Evolutionary conservation across 1,284 basidiomycete species (phyloP).

Genomic region (Cutaneotrichosporon sp.): DNA sequence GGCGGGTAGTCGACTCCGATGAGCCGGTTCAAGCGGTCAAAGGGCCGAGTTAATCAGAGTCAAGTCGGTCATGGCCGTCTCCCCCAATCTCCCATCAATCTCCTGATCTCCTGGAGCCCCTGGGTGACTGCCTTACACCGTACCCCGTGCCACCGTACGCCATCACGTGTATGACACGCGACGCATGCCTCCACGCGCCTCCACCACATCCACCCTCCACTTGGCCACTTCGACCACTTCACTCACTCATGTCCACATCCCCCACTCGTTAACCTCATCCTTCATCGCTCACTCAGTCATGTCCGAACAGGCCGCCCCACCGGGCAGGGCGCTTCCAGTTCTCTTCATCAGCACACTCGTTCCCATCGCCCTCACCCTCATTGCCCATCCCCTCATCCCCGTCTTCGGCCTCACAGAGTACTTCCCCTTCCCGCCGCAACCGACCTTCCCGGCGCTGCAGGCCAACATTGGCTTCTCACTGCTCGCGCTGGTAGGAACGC

Average conservation of each 20-base stretch:
- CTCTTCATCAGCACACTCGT: slow-evolving; percentile 40
- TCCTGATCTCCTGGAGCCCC: too few relatives aligned
- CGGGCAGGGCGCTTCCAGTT: slow-evolving; percentile 36
- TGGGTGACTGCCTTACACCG: not conserved
- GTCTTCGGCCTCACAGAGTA: slow-evolving; percentile 32
- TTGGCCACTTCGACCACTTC: too few relatives aligned
- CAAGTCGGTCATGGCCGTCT: too few relatives aligned
- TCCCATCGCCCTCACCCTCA: slow-evolving; percentile 42
- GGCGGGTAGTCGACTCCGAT: too few relatives aligned
- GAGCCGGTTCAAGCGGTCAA: not conserved
- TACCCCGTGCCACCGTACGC: too few relatives aligned
- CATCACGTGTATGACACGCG: not conserved
- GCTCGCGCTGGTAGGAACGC: slow-evolving; percentile 70
- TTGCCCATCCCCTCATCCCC: slow-evolving; percentile 45
- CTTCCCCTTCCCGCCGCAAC: slow-evolving; percentile 36
- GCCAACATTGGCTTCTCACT: slow-evolving; percentile 77
- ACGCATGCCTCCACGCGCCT: too few relatives aligned
- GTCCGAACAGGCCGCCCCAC: not conserved
- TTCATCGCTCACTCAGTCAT: not conserved
- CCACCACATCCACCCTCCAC: too few relatives aligned
- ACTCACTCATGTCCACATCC: too few relatives aligned
- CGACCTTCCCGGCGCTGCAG: slow-evolving; percentile 51
- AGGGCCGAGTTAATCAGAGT: too few relatives aligned
- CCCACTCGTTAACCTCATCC: too few relatives aligned
- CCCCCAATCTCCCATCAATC: too few relatives aligned